Conservation (phyloP, 345 rosid genomes). For the Hirschfeldia incana region DNA sequence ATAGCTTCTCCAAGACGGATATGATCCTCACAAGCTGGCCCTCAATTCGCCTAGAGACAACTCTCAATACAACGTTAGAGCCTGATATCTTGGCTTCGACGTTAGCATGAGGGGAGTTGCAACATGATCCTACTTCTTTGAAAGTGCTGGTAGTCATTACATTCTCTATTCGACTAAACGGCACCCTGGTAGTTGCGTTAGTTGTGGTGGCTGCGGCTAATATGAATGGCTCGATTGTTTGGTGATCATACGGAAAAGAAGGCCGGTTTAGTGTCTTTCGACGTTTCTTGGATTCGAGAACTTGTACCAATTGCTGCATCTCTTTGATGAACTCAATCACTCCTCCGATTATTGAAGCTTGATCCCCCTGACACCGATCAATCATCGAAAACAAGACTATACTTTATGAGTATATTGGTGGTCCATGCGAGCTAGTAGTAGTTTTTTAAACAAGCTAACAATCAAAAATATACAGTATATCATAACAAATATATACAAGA, state of each 20-base stretch:
- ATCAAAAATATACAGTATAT: not conserved
- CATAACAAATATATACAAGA: not conserved
- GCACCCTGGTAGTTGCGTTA: conserved; percentile 9
- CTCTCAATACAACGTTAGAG: conserved; percentile 70
- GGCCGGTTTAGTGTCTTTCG: conserved; percentile 73
- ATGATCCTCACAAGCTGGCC: conserved; percentile 80
- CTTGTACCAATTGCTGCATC: conserved; percentile 74
- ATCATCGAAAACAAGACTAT: conserved; percentile 7
- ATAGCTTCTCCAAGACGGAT: conserved; percentile 67
- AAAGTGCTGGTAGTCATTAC: conserved; percentile 38
- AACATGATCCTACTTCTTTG: conserved; percentile 59
- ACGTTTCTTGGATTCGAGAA: conserved; percentile 82
- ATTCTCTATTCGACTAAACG: conserved; percentile 33
- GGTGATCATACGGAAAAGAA: conserved; percentile 37
- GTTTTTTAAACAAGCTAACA: not conserved
- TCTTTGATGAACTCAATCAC: conserved; percentile 91
- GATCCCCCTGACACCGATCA: conserved; percentile 65
- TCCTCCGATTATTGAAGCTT: conserved; percentile 96
- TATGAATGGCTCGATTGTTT: conserved; percentile 30
- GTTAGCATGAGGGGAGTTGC: conserved; percentile 85
- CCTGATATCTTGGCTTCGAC: conserved; percentile 91
- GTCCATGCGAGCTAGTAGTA: not conserved
- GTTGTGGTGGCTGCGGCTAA: not conserved
- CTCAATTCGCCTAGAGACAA: conserved; percentile 51
- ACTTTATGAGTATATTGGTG: conserved; percentile 2